These are phyloP conservation scores for Ormosia emarginata DNA, from an alignment of 306 rosid species.

Conservation along the genomic window DNA sequence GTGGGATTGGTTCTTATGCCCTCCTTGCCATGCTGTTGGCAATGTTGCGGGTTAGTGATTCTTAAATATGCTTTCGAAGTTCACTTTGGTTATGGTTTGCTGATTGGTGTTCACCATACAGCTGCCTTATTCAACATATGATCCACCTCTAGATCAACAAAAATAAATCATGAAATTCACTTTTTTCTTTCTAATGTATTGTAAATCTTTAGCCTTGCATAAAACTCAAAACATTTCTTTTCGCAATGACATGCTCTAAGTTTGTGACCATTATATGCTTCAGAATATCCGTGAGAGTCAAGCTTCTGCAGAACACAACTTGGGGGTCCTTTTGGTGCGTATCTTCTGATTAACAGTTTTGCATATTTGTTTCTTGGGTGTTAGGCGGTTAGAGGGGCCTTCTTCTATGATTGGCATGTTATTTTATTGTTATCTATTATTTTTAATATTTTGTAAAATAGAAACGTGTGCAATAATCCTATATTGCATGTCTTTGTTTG, in stretches of 20 bases:
- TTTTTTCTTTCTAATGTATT: not conserved
- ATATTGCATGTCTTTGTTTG: not conserved
- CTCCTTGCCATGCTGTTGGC: slow-evolving; percentile 94
- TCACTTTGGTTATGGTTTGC: not conserved
- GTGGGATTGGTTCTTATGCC: slow-evolving; percentile 95
- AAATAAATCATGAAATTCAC: not conserved
- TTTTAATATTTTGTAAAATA: not conserved
- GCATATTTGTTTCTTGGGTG: not conserved
- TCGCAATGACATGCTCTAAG: slow-evolving; percentile 1
- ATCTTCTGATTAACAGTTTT: slow-evolving; percentile 5
- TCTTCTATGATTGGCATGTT: not conserved
- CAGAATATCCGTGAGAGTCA: slow-evolving; percentile 56
- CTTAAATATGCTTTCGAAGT: slow-evolving; percentile 5
- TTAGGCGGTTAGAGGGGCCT: not conserved
- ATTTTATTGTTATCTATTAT: not conserved
- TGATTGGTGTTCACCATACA: not conserved
- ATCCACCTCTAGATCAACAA: not conserved
- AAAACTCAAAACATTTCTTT: slow-evolving; percentile 3
- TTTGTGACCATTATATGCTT: slow-evolving; percentile 23
- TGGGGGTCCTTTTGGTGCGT: slow-evolving; percentile 91
- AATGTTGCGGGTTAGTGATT: slow-evolving; percentile 73
- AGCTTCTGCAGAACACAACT: slow-evolving; percentile 56
- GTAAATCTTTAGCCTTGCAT: not conserved
- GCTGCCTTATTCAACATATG: slow-evolving; percentile 1
- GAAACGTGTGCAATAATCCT: not conserved